Base-by-base conservation (phyloP, 352 stramenopile species). In the Phytophthora pistaciae region DNA sequence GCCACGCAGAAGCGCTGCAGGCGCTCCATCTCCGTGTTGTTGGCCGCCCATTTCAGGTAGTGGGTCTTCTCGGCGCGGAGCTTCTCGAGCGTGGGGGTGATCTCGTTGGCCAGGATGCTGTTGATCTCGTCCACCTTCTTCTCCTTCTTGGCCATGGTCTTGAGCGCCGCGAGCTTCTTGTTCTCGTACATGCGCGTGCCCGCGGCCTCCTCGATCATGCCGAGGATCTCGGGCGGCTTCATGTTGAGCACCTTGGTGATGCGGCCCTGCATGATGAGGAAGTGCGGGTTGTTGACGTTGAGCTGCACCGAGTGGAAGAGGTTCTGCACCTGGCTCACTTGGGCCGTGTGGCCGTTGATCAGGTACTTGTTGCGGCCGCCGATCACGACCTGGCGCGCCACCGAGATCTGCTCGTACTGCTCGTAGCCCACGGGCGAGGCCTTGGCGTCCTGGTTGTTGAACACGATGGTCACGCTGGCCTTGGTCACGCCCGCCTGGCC, bases 241-340 rank as follows among this genome's bases (percentile, higher is more conserved):
- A 99, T 99, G 80, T 99, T 99, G 36, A 99, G 88, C 42, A 99
- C 98, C 79, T 99, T 99, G 48, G 97, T 99, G 72, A 99, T 99
- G 16, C 97, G 91, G 13, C 94, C 94, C 73, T 99, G 98, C 98
- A 99, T 99, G 87, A 99, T 99, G 54, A 99, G 88, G 78, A 99
- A 99, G 78, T 99, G 98, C 55, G 98, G 98, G 88, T 99, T 99
- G 89, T 99, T 99, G 59, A 99, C 98, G 86, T 99, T 99, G 40
- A 99, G 86, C 83, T 99, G 98, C 56, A 99, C 98, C 6, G 96
- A 99, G 87, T 99, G 98, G 82, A 99, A 99, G 5, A 99, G 88
- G 80, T 99, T 99, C 72, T 99, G 96, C 59, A 99, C 98, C 76
- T 99, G 96, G 44, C 91, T 98, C 44, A 98, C 97, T 77, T 99